Evolutionary conservation across 2,329 filamentous ascomycete species (phyloP), one percentile per base, ranked within the genome.

Genomic region (Colletotrichum kahawae): DNA sequence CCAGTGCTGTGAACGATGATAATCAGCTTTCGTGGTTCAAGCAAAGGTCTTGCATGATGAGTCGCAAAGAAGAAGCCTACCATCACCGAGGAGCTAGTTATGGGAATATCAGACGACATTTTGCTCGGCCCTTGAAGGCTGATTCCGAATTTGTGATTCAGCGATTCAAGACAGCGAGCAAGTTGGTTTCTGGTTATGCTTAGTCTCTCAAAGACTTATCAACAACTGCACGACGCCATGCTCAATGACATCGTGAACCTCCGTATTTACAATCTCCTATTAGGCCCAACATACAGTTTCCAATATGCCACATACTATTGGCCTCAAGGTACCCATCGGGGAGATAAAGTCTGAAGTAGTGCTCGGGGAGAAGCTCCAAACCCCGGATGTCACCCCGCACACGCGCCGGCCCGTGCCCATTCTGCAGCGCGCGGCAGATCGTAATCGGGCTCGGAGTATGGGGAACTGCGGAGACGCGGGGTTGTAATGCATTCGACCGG

Each of bases 1-100:
- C 77, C 77, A 78, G 18, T 64, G 48, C 77, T 78, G 36, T 29
- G 27, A 14, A 12, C 27, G 43, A 13, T 9, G n/a, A 5, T 29
- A 13, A 10, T 57, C 14, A 57, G 54, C 29, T 57, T 29, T 13
- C 43, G 13, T 51, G 7, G 24, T 18, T 57, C 16, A 27, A 29
- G 7, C 9, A 36, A 31, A 9, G 8, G n/a, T 62, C 21, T 24
- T 8, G 34, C 34, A 8, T 6, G 27, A 12, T 34, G 34, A 64
- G 29, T n/a, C 12, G 48, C 12, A 24, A 21, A 7, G n/a, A 51
- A 24, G 12, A 51, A 51, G 21, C 43, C 10, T 51, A 65, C 63
- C 63, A 65, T 65, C 27, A 65, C 63, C 14, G 38, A 51, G 27
- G 63, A 51, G 21, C 36, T 31, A 38, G 18, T 48, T 36, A 29